Evolutionary conservation across 1,284 basidiomycete genomes (phyloP).

Genomic region (Boletus smithii): DNA sequence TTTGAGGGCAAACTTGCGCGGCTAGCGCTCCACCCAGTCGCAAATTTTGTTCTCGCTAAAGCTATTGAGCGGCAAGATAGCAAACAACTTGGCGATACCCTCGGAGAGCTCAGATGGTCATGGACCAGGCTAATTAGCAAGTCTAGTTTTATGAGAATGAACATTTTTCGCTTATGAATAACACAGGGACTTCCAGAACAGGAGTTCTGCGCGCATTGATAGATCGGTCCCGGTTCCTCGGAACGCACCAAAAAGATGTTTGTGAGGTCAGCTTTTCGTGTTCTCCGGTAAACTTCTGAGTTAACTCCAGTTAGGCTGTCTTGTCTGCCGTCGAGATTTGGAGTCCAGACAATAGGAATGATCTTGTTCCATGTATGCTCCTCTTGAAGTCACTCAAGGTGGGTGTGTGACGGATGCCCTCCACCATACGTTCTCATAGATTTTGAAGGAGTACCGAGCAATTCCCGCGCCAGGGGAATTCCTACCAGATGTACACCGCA

Average conservation of each 20-base stretch:
- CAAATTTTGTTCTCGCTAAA: slow-evolving; percentile 87
- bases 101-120: slow-evolving; percentile 55
- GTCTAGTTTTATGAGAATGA: slow-evolving; percentile 32
- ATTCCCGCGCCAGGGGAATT: slow-evolving; percentile 10
- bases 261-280: slow-evolving; percentile 43
- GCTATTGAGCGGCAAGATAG: slow-evolving; percentile 60
- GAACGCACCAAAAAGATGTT: slow-evolving; percentile 41
- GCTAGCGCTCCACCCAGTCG: slow-evolving; percentile 80
- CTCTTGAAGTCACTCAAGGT: slow-evolving; percentile 60
- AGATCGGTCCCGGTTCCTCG: slow-evolving; percentile 57
- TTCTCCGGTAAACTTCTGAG: neutral
- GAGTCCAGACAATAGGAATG: slow-evolving; percentile 41
- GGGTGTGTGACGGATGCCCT: slow-evolving; percentile 34
- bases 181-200: slow-evolving; percentile 51
- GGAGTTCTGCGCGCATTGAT: slow-evolving; percentile 71
- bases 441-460: slow-evolving; percentile 38
- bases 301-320: slow-evolving; percentile 46
- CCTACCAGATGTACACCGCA: slow-evolving; percentile 8
- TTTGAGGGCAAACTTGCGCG: slow-evolving; percentile 69
- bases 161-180: slow-evolving; percentile 1
- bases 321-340: slow-evolving; percentile 58
- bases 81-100: slow-evolving; percentile 55
- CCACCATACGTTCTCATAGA: slow-evolving; percentile 7
- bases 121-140: slow-evolving; percentile 51
- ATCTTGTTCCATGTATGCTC: slow-evolving; percentile 65